Percentiles rank a stretch among this genome's conserved stretches.
Conservation (phyloP, 176 grass and related monocot genomes). For the Avena atlantica region DNA sequence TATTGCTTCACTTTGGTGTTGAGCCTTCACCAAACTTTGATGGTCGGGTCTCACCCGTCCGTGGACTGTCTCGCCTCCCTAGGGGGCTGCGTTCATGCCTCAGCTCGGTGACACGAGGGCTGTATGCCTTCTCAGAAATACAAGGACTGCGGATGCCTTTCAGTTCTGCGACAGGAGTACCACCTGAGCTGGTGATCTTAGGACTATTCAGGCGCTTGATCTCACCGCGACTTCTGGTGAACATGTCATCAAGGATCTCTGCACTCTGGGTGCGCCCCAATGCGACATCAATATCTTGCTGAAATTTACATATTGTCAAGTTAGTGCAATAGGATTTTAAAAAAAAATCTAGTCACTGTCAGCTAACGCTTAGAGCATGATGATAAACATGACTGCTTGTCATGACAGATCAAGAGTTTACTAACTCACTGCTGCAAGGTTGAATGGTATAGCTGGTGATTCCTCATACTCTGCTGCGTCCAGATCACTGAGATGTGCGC, state of each 20-base stretch:
- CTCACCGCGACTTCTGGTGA: conserved; percentile 94
- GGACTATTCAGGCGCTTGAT: conserved; percentile 91
- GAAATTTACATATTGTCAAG: conserved; percentile 35
- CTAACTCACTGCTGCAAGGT: conserved; percentile 60
- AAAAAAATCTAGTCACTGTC: not conserved
- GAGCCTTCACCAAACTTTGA: conserved; percentile 56
- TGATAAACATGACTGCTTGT: not conserved
- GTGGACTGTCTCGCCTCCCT: conserved; percentile 62
- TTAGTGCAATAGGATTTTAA: conserved; percentile 11
- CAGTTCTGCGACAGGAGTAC: conserved; percentile 74
- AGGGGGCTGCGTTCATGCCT: conserved; percentile 74
- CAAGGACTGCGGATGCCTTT: conserved; percentile 75
- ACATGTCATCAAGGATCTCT: conserved; percentile 84
- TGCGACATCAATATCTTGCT: conserved; percentile 67
- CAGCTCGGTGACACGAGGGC: conserved; percentile 68
- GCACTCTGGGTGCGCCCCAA: conserved; percentile 55
- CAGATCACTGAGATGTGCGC: conserved; percentile 86
- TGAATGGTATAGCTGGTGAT: conserved; percentile 83
- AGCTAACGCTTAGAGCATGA: conserved; percentile 1
- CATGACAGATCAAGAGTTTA: conserved; percentile 5
- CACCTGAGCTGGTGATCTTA: conserved; percentile 87
- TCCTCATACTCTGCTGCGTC: conserved; percentile 95
- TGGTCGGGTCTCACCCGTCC: conserved; percentile 28
- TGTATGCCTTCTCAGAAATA: conserved; percentile 78
- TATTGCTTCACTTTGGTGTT: conserved; percentile 43